Conservation (phyloP, 805 yeast species). For the Isabelozyma rhagii region DNA sequence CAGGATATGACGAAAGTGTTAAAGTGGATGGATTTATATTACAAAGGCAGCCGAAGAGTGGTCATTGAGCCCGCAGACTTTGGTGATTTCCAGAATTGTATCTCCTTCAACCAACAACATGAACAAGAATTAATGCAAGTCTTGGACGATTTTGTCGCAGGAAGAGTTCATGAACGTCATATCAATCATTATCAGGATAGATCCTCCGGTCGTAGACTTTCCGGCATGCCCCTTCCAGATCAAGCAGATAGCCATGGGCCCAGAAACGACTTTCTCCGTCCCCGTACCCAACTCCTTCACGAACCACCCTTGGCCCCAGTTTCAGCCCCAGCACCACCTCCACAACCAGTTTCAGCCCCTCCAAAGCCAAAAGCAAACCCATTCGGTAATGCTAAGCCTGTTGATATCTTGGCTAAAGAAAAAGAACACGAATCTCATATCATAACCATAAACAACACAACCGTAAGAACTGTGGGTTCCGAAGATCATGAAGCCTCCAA, state of each 20-base stretch:
- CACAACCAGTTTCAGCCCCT: conserved; percentile 2
- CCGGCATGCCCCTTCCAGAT: conserved; percentile 2
- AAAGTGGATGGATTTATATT: conserved; percentile 60
- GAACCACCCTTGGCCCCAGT: not conserved
- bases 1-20: conserved; percentile 54
- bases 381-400: conserved; percentile 84
- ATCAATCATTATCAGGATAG: conserved; percentile 4
- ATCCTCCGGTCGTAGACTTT: not conserved
- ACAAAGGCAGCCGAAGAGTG: conserved; percentile 40
- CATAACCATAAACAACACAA: conserved; percentile 29
- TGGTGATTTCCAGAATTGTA: conserved; percentile 37
- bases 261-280: not conserved
- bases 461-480: conserved; percentile 25
- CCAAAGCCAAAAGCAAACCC: conserved; percentile 56
- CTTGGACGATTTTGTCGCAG: conserved; percentile 25
- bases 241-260: not conserved
- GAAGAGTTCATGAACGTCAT: conserved; percentile 10
- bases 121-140: conserved; percentile 26
- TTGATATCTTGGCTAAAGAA: conserved; percentile 66
- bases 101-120: conserved; percentile 36
- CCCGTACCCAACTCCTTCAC: not conserved
- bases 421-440: conserved; percentile 53
- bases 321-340: not conserved
- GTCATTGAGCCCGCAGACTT: conserved; percentile 39
- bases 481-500: not conserved